Evolutionary conservation across 2,329 filamentous ascomycete species (phyloP).

Genomic region (Aotearoamyces nothofagi): DNA sequence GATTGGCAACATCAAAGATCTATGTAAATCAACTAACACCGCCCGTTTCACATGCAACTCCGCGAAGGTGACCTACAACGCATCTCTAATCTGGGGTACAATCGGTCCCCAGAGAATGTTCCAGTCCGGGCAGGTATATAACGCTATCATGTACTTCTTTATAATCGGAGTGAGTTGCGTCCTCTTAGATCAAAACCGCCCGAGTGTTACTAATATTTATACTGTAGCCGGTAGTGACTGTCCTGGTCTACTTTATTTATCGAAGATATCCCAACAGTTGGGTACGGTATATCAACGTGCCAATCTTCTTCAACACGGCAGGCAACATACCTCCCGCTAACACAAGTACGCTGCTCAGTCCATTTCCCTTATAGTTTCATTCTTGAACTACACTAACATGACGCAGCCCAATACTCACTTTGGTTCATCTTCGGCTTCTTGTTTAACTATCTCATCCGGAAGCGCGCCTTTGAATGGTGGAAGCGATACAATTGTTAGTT

Average conservation of each 20-base stretch:
- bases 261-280: conserved; percentile 43
- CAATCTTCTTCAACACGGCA: conserved; percentile 50
- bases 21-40: conserved; percentile 20
- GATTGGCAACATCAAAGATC: conserved; percentile 16
- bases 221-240: conserved; percentile 25
- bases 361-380: not conserved
- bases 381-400: conserved; percentile 1
- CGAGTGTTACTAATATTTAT: conserved; percentile 2
- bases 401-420: conserved; percentile 34
- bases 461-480: conserved; percentile 57
- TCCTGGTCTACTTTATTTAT: conserved; percentile 38
- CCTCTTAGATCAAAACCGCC: not conserved
- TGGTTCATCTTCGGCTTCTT: conserved; percentile 52
- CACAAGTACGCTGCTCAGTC: conserved; percentile 44
- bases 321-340: conserved; percentile 52
- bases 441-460: conserved; percentile 54
- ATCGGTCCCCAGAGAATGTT: conserved; percentile 58
- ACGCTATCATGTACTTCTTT: conserved; percentile 54
- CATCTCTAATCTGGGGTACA: conserved; percentile 56
- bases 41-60: conserved; percentile 38
- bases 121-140: conserved; percentile 43
- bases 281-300: conserved; percentile 51
- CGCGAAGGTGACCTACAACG: conserved; percentile 42
- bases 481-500: conserved; percentile 48
- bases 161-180: conserved; percentile 39